A percentile compares a stretch with the other conserved stretches of the same genome.
phyloP scores from a whole-genome alignment of 441 rosid genomes.

The Pelargonium cotyledonis region DNA sequence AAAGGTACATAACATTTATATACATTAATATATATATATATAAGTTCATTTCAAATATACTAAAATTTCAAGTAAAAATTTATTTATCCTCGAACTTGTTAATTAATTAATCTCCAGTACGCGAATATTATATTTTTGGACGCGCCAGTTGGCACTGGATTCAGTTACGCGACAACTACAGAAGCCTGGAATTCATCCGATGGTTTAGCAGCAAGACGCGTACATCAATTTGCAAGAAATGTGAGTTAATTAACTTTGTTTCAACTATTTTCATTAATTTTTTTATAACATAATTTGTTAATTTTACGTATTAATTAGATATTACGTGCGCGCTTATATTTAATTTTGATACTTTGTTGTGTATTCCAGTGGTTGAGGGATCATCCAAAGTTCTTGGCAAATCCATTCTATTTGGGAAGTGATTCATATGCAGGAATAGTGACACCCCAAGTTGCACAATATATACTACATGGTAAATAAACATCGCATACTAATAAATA shows the following conservation, averaged over 20 bases:
- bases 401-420: not conserved
- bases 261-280: too few species aligned
- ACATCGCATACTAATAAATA: too few species aligned
- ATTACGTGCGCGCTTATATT: too few species aligned
- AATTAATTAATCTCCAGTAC: not conserved
- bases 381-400: not conserved
- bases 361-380: not conserved
- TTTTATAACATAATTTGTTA: too few species aligned
- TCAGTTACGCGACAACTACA: slow-evolving; percentile 12
- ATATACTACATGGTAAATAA: not conserved
- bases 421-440: not conserved
- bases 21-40: not conserved
- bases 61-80: not conserved
- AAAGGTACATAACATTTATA: slow-evolving; percentile 1
- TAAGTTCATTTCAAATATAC: not conserved
- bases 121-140: slow-evolving; percentile 23
- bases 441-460: not conserved
- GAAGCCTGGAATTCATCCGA: slow-evolving; percentile 9
- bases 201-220: not conserved
- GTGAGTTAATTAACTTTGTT: not conserved
- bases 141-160: slow-evolving; percentile 22
- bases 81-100: not conserved
- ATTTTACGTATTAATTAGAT: too few species aligned
- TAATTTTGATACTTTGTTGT: too few species aligned
- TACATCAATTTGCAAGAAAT: slow-evolving; percentile 17